Conservation (phyloP, 116 monocot species). For the Zostera marina region DNA sequence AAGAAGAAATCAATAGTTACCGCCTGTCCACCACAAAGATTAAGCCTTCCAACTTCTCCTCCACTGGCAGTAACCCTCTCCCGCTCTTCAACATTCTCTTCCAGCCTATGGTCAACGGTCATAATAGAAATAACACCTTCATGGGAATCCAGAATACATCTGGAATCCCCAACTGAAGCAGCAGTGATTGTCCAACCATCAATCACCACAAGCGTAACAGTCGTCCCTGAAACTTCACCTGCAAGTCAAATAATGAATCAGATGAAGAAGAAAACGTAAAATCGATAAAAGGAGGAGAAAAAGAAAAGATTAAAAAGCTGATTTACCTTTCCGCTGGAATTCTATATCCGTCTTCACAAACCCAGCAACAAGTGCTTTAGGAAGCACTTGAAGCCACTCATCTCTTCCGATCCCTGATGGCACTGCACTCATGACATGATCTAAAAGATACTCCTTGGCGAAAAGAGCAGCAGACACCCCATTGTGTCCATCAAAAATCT, state of each 20-base stretch:
- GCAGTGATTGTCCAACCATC: conserved; percentile 89
- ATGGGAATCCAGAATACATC: conserved; percentile 80
- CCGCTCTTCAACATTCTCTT: conserved; percentile 86
- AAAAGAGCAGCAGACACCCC: conserved; percentile 86
- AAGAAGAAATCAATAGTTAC: conserved; percentile 14
- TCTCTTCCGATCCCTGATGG: conserved; percentile 63
- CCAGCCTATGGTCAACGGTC: conserved; percentile 88
- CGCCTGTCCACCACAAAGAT: conserved; percentile 84
- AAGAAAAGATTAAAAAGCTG: background rate
- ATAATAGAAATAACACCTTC: conserved; percentile 56
- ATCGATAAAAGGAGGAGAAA: background rate
- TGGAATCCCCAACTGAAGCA: conserved; percentile 92
- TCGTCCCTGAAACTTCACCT: conserved; percentile 87
- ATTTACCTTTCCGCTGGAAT: conserved; percentile 74
- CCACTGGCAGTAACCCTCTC: conserved; percentile 82
- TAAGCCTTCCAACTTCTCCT: conserved; percentile 86
- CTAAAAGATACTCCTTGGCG: conserved; percentile 75
- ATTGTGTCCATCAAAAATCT: conserved; percentile 97
- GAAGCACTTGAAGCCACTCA: conserved; percentile 81
- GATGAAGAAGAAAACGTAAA: background rate
- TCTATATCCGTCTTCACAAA: conserved; percentile 96
- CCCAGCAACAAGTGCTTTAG: conserved; percentile 72
- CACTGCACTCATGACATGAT: conserved; percentile 80
- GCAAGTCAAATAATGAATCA: conserved; percentile 3
- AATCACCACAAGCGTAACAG: conserved; percentile 84